Base-by-base conservation (phyloP, 768 basidiomycete genomes). In the Naganishia kalamii region DNA sequence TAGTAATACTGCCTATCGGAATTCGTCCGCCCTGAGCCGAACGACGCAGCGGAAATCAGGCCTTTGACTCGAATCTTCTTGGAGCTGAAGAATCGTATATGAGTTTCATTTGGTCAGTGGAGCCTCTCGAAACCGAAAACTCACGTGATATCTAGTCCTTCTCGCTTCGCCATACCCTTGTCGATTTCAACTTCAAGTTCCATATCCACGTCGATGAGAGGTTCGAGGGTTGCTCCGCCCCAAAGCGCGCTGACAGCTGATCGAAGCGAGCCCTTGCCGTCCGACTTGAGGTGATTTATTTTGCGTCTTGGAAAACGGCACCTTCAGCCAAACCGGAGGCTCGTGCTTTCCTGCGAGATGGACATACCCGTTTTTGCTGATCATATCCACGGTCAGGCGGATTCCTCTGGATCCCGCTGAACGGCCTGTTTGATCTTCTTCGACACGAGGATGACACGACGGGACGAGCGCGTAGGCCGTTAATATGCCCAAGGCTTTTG, bases 1-100 rank as follows among this genome's bases (percentile, higher is more conserved):
- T 86, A 99, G 78, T 90, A 89, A 77, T 89, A 97, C 70, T 98
- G 96, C 1, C 93, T 80, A 73, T 97, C 96, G 0, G 85, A 83
- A 4, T 87, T 85, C 1, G 85, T 83, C 41, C 94, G 80, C 6
- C 92, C 93, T 67, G 84, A 84, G 0, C 87, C 88, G 15, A 86
- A 79, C 0, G 83, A 71, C 66, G 96, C 92, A 67, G 87, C 88
- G 0, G 94, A 97, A 25, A 94, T 84, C 0, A 96, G 80, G 0
- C 94, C 94, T 35, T 81, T 82, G 0, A 94, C 84, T 12, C 76
- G 77, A 32, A 93, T 83, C 12, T 3, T 52, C 29, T 75, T 71
- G 0, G 60, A 54, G 0, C 73, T 77, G 40, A 21, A 40, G n/a
- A 35, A 12, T 52, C 70, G 12, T 67, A 69, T 57, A 40, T 68